phyloP scores from a whole-genome alignment of 345 rosid species.

The Lenwebbia sp. region DNA sequence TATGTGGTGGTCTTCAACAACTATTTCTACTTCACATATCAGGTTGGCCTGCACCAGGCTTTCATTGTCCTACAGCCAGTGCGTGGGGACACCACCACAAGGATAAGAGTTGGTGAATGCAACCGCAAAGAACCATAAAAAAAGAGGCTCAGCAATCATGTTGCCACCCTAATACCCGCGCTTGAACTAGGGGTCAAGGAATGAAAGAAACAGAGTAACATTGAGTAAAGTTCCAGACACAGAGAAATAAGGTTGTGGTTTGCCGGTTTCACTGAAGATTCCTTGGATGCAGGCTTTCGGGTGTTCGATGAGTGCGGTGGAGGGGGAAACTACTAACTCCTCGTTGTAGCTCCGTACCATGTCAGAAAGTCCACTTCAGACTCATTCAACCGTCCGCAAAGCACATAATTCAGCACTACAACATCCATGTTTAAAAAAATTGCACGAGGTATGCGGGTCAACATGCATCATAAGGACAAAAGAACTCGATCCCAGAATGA shows the following conservation, averaged over 20 bases:
- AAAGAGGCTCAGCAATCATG: not conserved
- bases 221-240: not conserved
- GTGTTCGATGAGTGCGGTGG: not conserved
- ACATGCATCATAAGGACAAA: not conserved
- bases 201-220: not conserved
- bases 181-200: not conserved
- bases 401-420: not conserved
- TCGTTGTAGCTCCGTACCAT: not conserved
- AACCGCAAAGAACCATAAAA: not conserved
- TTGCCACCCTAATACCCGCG: not conserved
- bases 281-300: not conserved
- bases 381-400: not conserved
- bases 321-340: not conserved
- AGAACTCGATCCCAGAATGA: not conserved
- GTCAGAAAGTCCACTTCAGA: not conserved
- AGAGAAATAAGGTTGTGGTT: not conserved
- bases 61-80: not conserved
- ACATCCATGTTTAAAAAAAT: not conserved
- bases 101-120: not conserved
- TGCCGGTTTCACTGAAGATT: not conserved
- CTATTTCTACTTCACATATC: not conserved
- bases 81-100: not conserved
- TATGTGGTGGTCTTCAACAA: not conserved
- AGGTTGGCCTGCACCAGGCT: not conserved
- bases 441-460: not conserved